Evolutionary conservation across 345 rosid genomes (phyloP).

Genomic region (Populus pruinosa): DNA sequence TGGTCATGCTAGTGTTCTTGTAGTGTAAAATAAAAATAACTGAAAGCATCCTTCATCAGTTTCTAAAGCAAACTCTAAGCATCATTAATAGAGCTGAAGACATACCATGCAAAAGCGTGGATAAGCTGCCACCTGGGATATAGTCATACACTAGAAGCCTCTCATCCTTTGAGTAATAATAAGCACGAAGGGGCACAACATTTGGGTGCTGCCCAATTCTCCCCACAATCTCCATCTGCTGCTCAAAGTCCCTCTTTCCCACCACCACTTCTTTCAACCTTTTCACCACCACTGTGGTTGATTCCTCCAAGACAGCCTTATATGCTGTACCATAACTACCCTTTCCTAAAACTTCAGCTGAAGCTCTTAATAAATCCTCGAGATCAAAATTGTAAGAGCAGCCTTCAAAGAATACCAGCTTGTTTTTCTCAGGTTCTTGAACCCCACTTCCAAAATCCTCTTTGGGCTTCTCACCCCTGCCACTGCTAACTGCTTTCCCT

Average conservation of each 20-base stretch:
- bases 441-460: constrained; percentile 79
- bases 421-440: constrained; percentile 73
- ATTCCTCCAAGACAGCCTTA: constrained; percentile 82
- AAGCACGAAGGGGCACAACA: constrained; percentile 73
- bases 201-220: constrained; percentile 61
- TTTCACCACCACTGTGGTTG: constrained; percentile 77
- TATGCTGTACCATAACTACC: constrained; percentile 85
- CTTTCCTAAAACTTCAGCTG: constrained; percentile 90
- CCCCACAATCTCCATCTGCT: constrained; percentile 84
- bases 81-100: not conserved
- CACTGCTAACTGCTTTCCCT: constrained; percentile 45
- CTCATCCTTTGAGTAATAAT: constrained; percentile 89
- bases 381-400: constrained; percentile 72
- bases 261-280: constrained; percentile 74
- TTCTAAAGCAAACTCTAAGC: not conserved
- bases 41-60: not conserved
- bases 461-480: constrained; percentile 64
- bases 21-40: not conserved
- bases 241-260: constrained; percentile 83
- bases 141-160: constrained; percentile 80
- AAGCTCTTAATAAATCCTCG: constrained; percentile 83
- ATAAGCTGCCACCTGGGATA: constrained; percentile 51
- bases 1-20: not conserved
- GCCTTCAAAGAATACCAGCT: constrained; percentile 82
- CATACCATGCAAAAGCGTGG: constrained; percentile 75